phyloP scores from a whole-genome alignment of 2,329 filamentous ascomycete species.

The Talaromyces piceae region DNA sequence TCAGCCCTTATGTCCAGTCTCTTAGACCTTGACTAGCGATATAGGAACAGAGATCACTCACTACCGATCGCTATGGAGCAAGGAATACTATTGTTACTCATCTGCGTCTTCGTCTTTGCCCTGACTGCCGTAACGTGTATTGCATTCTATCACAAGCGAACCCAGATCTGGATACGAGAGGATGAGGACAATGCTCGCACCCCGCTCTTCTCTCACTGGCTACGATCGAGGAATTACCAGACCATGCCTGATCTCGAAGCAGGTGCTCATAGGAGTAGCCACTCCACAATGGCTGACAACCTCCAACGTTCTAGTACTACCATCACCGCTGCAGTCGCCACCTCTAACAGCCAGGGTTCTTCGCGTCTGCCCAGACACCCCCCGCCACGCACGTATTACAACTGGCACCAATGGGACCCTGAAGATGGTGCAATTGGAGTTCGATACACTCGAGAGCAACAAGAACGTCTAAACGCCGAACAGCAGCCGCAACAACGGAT shows the following conservation, averaged over 20 bases:
- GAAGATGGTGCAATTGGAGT: not conserved
- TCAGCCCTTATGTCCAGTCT: not conserved
- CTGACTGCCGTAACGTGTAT: not conserved
- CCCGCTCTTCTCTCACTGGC: not conserved
- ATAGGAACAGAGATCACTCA: not conserved
- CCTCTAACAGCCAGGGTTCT: not conserved
- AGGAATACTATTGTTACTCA: not conserved
- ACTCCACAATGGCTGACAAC: no score
- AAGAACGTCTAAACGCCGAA: not conserved
- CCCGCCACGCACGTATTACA: not conserved
- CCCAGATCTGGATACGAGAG: not conserved
- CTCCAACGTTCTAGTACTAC: no score
- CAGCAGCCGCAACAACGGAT: constrained; percentile 1
- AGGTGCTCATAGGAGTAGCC: no score
- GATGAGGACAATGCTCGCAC: not conserved
- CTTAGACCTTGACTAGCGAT: not conserved
- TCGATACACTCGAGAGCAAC: no score
- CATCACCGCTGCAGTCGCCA: no score
- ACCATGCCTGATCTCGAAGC: not conserved
- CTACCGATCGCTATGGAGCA: not conserved
- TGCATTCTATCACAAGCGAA: not conserved
- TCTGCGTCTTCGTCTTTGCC: not conserved
- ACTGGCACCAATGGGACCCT: not conserved
- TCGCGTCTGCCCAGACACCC: not conserved
- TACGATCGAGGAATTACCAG: not conserved